phyloP scores from a whole-genome alignment of 371 early-diverging fungal species.

The Nosema muscidifuracis region DNA sequence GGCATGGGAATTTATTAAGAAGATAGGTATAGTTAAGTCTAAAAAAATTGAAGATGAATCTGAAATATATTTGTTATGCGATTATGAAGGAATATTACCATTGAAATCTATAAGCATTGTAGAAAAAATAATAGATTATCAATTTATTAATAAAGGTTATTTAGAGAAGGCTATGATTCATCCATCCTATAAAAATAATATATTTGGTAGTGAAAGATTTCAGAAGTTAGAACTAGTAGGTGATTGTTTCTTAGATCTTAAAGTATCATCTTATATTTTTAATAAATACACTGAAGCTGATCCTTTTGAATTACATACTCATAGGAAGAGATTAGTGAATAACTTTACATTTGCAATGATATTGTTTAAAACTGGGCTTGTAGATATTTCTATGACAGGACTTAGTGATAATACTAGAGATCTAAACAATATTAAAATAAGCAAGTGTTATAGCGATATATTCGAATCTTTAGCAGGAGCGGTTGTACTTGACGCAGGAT shows the following conservation, averaged over 20 bases:
- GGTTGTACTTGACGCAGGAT: conserved; percentile 46
- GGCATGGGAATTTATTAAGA: conserved; percentile 27
- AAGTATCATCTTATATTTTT: conserved; percentile 39
- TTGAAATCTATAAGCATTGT: conserved; percentile 1
- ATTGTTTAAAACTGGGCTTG: conserved; percentile 20
- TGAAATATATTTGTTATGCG: background rate
- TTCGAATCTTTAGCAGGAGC: conserved; percentile 57
- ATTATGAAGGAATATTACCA: conserved; percentile 16
- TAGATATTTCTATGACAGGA: conserved; percentile 15
- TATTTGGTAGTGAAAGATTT: conserved; percentile 39
- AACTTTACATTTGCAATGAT: conserved; percentile 35
- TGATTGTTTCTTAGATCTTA: conserved; percentile 50
- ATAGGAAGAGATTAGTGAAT: conserved; percentile 46
- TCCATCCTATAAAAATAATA: conserved; percentile 36
- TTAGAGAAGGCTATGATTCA: conserved; percentile 57
- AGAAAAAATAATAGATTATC: conserved; percentile 42
- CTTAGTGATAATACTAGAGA: background rate
- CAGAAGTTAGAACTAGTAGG: conserved; percentile 51
- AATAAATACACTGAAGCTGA: background rate
- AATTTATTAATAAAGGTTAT: conserved; percentile 41
- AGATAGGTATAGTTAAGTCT: conserved; percentile 7
- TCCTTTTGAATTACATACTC: conserved; percentile 32
- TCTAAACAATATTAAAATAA: conserved; percentile 2
- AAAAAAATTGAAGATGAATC: background rate
- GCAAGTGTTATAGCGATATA: conserved; percentile 48